A percentile compares a stretch with the other conserved stretches of the same genome.
These are phyloP conservation scores for Syncephalis fuscata DNA, from an alignment of 371 early-diverging fungal species.

Conservation along the genomic window DNA sequence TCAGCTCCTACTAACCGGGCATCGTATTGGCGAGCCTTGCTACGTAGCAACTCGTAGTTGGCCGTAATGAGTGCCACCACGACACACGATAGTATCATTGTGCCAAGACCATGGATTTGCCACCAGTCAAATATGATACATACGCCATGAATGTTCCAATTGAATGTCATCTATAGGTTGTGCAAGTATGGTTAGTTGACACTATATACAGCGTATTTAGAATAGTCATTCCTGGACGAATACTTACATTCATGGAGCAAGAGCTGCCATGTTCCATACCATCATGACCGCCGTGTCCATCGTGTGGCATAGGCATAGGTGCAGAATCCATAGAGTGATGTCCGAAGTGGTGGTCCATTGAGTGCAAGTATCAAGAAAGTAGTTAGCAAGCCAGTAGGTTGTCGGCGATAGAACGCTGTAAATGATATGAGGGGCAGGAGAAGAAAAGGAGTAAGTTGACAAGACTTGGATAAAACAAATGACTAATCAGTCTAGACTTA, in stretches of 20 bases:
- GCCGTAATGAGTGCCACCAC: conserved; percentile 35
- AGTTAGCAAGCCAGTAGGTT: too few species aligned
- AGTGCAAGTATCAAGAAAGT: too few species aligned
- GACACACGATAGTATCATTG: conserved; percentile 34
- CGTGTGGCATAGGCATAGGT: conserved; percentile 1
- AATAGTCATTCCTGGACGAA: too few species aligned
- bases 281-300: conserved; percentile 5
- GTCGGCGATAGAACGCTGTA: too few species aligned
- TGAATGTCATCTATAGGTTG: conserved; percentile 48
- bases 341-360: too few species aligned
- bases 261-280: conserved; percentile 1
- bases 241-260: conserved; percentile 1
- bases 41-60: conserved; percentile 38
- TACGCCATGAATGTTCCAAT: conserved; percentile 56
- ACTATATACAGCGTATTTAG: too few species aligned
- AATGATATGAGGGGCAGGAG: too few species aligned
- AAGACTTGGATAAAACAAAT: too few species aligned
- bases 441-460: too few species aligned
- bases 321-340: too few species aligned
- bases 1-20: conserved; percentile 9
- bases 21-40: conserved; percentile 28
- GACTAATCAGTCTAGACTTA: too few species aligned
- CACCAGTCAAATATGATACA: conserved; percentile 63
- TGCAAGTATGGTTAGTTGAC: conserved; percentile 9
- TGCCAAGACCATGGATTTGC: conserved; percentile 33